Evolutionary conservation across 345 rosid species (phyloP).

Genomic region (Populus ilicifolia): DNA sequence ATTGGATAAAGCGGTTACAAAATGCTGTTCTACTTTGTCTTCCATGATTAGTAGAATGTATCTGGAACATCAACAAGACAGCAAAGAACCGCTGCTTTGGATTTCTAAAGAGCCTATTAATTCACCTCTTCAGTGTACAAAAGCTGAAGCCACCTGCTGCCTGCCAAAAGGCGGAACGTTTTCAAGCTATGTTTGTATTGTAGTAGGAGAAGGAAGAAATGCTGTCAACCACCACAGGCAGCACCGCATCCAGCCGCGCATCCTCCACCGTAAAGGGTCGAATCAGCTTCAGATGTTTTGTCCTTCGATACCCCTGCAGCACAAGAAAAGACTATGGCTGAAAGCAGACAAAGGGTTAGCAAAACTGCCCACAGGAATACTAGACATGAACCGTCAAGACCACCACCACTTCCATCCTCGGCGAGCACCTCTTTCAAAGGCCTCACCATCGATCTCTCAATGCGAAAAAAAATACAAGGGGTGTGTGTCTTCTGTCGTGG

Average conservation of each 20-base stretch:
- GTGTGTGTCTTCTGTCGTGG: not conserved
- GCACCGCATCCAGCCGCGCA: conserved; percentile 43
- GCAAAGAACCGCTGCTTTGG: not conserved
- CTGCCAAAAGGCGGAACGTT: not conserved
- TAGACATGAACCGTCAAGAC: conserved; percentile 7
- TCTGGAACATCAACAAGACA: not conserved
- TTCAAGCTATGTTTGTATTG: no score
- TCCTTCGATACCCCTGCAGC: conserved; percentile 45
- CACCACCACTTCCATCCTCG: conserved; percentile 1
- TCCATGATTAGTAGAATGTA: not conserved
- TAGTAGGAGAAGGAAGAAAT: not conserved
- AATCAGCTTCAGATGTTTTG: conserved; percentile 18
- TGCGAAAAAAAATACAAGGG: not conserved
- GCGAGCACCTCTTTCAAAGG: not conserved
- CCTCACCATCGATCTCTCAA: conserved; percentile 4
- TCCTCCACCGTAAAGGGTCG: conserved; percentile 34
- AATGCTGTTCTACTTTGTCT: not conserved
- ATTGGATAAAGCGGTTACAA: not conserved
- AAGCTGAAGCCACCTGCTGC: no score
- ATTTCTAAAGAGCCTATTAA: no score
- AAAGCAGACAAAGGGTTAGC: conserved; percentile 40
- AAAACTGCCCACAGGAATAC: conserved; percentile 33
- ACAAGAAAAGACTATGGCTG: conserved; percentile 50
- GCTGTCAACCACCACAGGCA: conserved; percentile 34
- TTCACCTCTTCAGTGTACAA: not conserved